Evolutionary conservation across 192 early-diverging fungal genomes (phyloP).

Genomic region (Pecoramyces ruminantium): DNA sequence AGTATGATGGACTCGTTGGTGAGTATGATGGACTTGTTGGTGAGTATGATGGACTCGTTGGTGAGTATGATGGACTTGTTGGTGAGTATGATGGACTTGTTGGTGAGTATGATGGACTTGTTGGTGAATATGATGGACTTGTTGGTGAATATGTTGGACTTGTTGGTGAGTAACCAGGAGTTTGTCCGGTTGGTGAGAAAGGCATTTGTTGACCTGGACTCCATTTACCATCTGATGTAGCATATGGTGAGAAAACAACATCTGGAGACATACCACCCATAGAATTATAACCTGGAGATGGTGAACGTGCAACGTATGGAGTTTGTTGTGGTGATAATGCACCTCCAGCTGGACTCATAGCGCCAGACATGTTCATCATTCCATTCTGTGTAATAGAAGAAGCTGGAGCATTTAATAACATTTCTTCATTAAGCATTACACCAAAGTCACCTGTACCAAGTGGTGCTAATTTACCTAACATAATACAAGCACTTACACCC

Average conservation of each 20-base stretch:
- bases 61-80: background rate
- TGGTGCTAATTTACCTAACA: constrained; percentile 92
- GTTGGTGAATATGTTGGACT: constrained; percentile 59
- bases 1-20: constrained; percentile 21
- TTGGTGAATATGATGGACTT: constrained; percentile 49
- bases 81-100: background rate
- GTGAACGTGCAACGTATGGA: background rate
- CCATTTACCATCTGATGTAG: background rate
- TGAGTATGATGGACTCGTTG: background rate
- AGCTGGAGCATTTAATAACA: constrained; percentile 42
- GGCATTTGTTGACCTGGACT: background rate
- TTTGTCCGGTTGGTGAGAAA: constrained; percentile 12
- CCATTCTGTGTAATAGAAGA: constrained; percentile 6
- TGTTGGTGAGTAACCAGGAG: constrained; percentile 18
- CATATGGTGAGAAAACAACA: background rate
- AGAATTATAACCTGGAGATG: background rate
- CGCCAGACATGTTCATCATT: constrained; percentile 14
- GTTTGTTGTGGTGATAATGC: background rate
- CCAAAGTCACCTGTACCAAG: constrained; percentile 89
- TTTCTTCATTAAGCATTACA: constrained; percentile 82
- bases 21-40: background rate
- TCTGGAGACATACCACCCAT: background rate
- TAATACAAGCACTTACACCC: constrained; percentile 93
- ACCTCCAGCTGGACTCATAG: background rate
- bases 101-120: background rate